Conservation (phyloP, 106 monocot species). For the Dioscorea zingiberensis region DNA sequence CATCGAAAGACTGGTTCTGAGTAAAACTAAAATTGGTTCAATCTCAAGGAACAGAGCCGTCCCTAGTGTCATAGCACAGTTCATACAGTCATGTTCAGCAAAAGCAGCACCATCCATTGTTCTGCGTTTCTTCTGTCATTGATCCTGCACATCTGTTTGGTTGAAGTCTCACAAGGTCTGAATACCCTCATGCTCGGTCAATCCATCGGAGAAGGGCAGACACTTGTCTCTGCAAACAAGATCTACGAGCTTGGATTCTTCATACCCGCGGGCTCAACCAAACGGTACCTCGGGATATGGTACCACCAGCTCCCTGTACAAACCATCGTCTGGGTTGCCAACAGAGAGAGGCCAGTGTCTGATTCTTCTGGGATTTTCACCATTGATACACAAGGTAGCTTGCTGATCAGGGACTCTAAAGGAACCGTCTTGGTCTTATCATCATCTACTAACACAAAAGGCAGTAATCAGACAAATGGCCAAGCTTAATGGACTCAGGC, state of each 20-base stretch:
- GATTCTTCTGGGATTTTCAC: neutral
- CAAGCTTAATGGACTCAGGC: slow-evolving; percentile 1
- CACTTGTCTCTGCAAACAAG: neutral
- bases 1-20: too few species aligned
- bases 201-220: neutral
- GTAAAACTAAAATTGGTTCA: too few species aligned
- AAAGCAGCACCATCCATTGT: too few species aligned
- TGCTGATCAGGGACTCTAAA: neutral
- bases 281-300: slow-evolving; percentile 13
- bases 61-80: too few species aligned
- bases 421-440: neutral
- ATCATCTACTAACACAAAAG: neutral
- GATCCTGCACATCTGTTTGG: too few species aligned
- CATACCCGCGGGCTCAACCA: neutral
- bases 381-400: neutral
- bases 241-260: slow-evolving; percentile 17
- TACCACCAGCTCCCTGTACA: neutral
- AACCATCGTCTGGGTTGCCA: slow-evolving; percentile 17
- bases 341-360: neutral
- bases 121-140: too few species aligned
- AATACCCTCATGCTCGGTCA: neutral
- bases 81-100: too few species aligned
- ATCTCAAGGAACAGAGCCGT: too few species aligned
- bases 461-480: neutral
- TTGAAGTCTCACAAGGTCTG: too few species aligned